Evolutionary conservation across 2,329 filamentous ascomycete species (phyloP).

Genomic region (Aspergillus arachidicola): DNA sequence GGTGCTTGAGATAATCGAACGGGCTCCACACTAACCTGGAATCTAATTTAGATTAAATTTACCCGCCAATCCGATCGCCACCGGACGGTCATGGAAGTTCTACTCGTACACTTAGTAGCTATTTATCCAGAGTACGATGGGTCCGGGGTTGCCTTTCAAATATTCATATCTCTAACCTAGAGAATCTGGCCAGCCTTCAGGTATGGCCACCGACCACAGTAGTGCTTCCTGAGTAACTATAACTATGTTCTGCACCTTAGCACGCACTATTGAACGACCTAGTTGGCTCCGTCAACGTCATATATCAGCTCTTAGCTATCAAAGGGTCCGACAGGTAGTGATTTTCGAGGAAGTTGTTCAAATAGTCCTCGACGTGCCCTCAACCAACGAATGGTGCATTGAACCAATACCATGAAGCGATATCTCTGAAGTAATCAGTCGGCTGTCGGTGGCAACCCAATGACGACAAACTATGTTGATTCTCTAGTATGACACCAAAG

Average conservation of each 20-base stretch:
- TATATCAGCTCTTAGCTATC: background rate
- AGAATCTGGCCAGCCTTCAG: background rate
- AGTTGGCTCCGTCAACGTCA: background rate
- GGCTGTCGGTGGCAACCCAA: too few relatives aligned
- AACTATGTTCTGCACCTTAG: background rate
- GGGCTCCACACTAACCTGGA: background rate
- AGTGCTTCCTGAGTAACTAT: background rate
- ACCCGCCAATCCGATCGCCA: background rate
- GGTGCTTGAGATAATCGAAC: background rate
- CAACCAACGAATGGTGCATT: background rate
- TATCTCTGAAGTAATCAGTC: background rate
- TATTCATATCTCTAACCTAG: background rate
- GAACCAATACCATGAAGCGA: background rate
- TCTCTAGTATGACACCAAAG: too few relatives aligned
- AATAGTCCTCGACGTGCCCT: background rate
- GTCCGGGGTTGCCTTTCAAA: background rate
- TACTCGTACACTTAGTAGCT: background rate
- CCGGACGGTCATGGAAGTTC: background rate
- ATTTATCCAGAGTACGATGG: background rate
- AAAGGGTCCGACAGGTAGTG: background rate
- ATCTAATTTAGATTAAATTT: background rate
- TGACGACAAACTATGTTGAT: too few relatives aligned
- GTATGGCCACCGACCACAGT: background rate
- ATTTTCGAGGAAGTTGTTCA: background rate
- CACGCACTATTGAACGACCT: background rate